These are phyloP conservation scores for Chaetomium sp. DNA, from an alignment of 2,329 filamentous ascomycete species.

Conservation along the genomic window DNA sequence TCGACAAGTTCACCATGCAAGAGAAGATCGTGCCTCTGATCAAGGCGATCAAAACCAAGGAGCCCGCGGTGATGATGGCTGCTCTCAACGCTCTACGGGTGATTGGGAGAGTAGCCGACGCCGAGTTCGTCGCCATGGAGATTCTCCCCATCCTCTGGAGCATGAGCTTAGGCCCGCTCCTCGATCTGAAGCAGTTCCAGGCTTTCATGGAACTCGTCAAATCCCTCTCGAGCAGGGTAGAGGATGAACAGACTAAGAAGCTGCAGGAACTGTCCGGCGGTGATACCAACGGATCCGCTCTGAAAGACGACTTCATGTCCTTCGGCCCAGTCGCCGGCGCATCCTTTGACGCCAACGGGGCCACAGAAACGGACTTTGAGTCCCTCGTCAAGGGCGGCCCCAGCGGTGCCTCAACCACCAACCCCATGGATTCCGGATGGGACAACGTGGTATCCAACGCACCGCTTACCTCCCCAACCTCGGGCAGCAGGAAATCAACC, in stretches of 20 bases:
- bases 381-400: conserved; percentile 74
- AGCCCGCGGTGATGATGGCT: conserved; percentile 95
- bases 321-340: conserved; percentile 63
- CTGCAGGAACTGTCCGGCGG: conserved; percentile 72
- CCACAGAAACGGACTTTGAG: conserved; percentile 72
- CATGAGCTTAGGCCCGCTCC: conserved; percentile 83
- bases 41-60: conserved; percentile 92
- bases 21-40: conserved; percentile 92
- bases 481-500: conserved; percentile 32
- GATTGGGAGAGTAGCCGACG: conserved; percentile 74
- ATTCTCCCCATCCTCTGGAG: conserved; percentile 84
- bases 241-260: conserved; percentile 83
- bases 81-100: conserved; percentile 78
- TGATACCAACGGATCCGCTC: conserved; percentile 41
- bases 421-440: conserved; percentile 45
- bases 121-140: conserved; percentile 87
- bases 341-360: conserved; percentile 47
- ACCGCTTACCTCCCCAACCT: conserved; percentile 30
- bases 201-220: conserved; percentile 87
- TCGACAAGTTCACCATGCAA: conserved; percentile 98
- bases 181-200: conserved; percentile 83
- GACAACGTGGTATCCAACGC: conserved; percentile 35
- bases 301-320: conserved; percentile 62
- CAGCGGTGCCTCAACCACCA: conserved; percentile 28
- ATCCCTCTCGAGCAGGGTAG: conserved; percentile 68